These are phyloP conservation scores for Calocybe gangraenosa DNA, from an alignment of 768 basidiomycete species.

Conservation along the genomic window DNA sequence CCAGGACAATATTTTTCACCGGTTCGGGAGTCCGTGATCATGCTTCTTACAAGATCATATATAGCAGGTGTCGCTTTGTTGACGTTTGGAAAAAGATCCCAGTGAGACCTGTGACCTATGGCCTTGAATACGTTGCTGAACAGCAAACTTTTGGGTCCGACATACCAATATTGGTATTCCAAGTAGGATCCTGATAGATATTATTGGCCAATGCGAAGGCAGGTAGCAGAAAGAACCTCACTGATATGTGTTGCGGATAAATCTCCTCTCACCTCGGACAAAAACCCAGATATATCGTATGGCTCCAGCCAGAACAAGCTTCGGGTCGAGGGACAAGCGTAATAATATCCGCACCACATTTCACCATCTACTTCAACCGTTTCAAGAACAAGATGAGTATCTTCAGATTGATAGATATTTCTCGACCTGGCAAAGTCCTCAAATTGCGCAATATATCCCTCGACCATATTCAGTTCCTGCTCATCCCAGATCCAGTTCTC, in stretches of 20 bases:
- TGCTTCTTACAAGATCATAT: slow-evolving; percentile 3
- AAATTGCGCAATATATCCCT: background rate
- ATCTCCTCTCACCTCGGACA: slow-evolving; percentile 4
- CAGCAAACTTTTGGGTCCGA: background rate
- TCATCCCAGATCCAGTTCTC: slow-evolving; percentile 10
- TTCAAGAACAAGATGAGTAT: slow-evolving; percentile 5
- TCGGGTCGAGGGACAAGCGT: slow-evolving; percentile 4
- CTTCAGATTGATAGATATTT: slow-evolving; percentile 4
- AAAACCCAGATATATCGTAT: background rate
- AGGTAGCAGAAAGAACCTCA: background rate
- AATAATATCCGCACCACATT: slow-evolving; percentile 12
- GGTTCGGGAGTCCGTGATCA: slow-evolving; percentile 9
- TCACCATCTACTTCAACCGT: background rate
- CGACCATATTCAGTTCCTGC: background rate
- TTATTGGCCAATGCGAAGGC: background rate
- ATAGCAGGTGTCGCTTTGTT: background rate
- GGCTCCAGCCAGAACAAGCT: slow-evolving; percentile 13
- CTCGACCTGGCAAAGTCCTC: slow-evolving; percentile 3
- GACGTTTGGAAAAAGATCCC: slow-evolving; percentile 11
- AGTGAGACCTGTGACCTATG: slow-evolving; percentile 7
- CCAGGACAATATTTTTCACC: background rate
- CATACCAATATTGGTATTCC: slow-evolving; percentile 13
- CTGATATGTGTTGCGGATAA: slow-evolving; percentile 6
- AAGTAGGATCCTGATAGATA: slow-evolving; percentile 5
- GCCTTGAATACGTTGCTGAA: background rate